Base-by-base conservation (phyloP, 352 stramenopile species). In the Globisporangium splendens region DNA sequence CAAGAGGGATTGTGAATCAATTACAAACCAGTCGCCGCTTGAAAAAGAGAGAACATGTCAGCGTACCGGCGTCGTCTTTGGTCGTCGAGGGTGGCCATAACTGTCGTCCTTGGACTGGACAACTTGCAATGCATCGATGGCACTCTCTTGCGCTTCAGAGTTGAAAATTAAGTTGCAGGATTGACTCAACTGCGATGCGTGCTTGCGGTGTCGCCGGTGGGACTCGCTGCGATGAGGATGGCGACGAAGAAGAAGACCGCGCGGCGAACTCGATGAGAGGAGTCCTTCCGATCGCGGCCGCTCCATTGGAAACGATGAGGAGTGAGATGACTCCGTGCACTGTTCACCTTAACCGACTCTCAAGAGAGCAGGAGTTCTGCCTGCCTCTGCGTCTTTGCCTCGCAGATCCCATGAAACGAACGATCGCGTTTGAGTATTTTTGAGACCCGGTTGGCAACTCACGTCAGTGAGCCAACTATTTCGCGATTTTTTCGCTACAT, bases 41-140 rank as follows among this genome's bases (percentile, higher is more conserved):
- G 14, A 31, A 54, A 18, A 33, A 14, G 48, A 41, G 14, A 21
- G 5, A 35, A 1, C 3, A 35, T 35, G 28, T 35, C 10, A 35
- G 28, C 50, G 4, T 69, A 78, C 70, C n/a, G 70, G 65, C 35
- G 70, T 77, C 17, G 68, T 77, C 44, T 75, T 75, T 2, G 70
- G 70, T 6, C 70, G 70, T 13, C 68, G 59, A 20, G 68, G 65
- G 1, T 41, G 47, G n/a, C 20, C 49, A 17, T 22, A 31, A 13
- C n/a, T 31, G 28, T 49, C 47, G 12, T 24, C 28, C n/a, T 48
- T 31, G 28, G 28, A 1, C 28, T 10, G 28, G 28, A 35, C 28
- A 10, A 35, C 28, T 35, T 35, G 28, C 28, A 10, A 35, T 35
- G 28, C 28, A 35, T 35, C 28, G 5, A 11, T 8, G 28, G 12